phyloP scores from a whole-genome alignment of 2,329 filamentous ascomycete genomes.

The Colletotrichum agaves region DNA sequence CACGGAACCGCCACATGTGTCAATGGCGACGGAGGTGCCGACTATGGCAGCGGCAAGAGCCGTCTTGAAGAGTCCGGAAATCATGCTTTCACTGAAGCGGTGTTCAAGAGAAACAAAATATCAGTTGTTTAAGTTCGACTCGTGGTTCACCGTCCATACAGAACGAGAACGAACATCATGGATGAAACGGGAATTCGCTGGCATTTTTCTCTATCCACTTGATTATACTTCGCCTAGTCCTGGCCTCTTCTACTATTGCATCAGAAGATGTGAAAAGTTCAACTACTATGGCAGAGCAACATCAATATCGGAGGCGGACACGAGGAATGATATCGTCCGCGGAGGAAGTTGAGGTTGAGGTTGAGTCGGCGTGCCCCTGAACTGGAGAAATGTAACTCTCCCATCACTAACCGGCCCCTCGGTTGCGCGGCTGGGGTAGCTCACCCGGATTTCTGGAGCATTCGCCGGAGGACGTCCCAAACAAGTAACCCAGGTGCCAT shows the following conservation, averaged over 20 bases:
- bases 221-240: not conserved
- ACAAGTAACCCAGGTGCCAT: not conserved
- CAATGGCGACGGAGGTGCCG: not conserved
- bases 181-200: not conserved
- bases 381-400: not conserved
- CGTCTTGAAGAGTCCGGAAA: slow-evolving; percentile 5
- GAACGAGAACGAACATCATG: not conserved
- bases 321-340: not conserved
- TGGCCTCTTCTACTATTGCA: not conserved
- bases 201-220: not conserved
- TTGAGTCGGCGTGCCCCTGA: not conserved
- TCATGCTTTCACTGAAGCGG: not conserved
- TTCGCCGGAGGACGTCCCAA: not conserved
- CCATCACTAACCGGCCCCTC: not conserved
- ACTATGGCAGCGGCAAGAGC: not conserved
- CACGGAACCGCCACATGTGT: slow-evolving; percentile 26
- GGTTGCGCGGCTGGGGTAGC: not conserved
- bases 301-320: not conserved
- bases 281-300: not conserved
- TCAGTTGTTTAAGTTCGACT: too few species aligned
- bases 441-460: too few species aligned
- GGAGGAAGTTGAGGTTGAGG: slow-evolving; percentile 3
- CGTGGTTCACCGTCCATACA: too few species aligned
- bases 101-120: too few species aligned
- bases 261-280: not conserved